phyloP scores from a whole-genome alignment of 2,329 filamentous ascomycete genomes.

The Xylaria sp. region DNA sequence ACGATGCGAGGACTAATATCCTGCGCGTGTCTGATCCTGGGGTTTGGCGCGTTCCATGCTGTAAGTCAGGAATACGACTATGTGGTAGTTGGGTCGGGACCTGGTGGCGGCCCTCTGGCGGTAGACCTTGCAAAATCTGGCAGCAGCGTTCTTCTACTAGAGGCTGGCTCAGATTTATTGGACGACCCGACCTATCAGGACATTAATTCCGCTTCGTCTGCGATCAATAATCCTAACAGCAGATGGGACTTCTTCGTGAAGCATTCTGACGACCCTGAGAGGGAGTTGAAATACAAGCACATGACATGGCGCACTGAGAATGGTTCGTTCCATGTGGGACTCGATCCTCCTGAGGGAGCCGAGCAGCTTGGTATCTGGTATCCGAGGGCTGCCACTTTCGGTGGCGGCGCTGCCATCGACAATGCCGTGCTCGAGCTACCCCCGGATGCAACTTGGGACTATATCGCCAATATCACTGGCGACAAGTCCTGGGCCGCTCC shows the following conservation, averaged over 20 bases:
- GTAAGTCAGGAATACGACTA: conserved; percentile 63
- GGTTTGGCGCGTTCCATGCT: neutral
- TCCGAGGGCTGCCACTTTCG: conserved; percentile 63
- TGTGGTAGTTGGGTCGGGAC: conserved; percentile 70
- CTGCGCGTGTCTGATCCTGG: conserved; percentile 1
- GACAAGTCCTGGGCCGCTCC: conserved; percentile 45
- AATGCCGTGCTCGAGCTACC: conserved; percentile 53
- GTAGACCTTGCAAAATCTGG: conserved; percentile 69
- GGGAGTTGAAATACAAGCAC: conserved; percentile 67
- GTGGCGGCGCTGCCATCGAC: conserved; percentile 47
- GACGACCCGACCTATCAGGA: conserved; percentile 51
- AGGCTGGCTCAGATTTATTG: conserved; percentile 68
- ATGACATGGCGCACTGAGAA: conserved; percentile 64
- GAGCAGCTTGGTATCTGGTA: conserved; percentile 66
- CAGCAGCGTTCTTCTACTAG: conserved; percentile 69
- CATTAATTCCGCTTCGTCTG: conserved; percentile 22
- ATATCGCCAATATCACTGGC: conserved; percentile 53
- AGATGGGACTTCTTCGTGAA: conserved; percentile 68
- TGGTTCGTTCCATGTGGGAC: conserved; percentile 63
- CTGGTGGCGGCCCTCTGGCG: conserved; percentile 68
- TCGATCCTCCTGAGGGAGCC: conserved; percentile 63
- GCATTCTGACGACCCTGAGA: conserved; percentile 64
- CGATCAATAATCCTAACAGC: conserved; percentile 64
- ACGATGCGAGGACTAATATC: conserved; percentile 12
- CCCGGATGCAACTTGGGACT: conserved; percentile 57